Evolutionary conservation across 2,329 filamentous ascomycete species (phyloP).

Genomic region (Hirsutella rhossiliensis): DNA sequence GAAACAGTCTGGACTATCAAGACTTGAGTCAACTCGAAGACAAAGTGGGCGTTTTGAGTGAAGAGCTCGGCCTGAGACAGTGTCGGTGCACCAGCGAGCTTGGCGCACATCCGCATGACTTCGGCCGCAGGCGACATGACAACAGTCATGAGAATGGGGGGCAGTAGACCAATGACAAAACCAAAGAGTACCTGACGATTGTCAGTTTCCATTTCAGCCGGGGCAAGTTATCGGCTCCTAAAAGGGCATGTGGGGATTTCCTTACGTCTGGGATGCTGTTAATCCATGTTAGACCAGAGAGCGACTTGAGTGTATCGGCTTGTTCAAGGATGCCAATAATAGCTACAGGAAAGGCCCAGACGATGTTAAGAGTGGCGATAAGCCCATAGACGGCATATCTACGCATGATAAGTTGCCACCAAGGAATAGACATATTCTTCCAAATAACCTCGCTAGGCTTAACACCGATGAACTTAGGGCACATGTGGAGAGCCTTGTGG

Average conservation of each 20-base stretch:
- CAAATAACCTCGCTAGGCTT: slow-evolving; percentile 76
- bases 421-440: slow-evolving; percentile 56
- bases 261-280: slow-evolving; percentile 47
- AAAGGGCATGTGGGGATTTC: too few relatives aligned
- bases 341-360: slow-evolving; percentile 70
- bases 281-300: slow-evolving; percentile 66
- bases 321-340: slow-evolving; percentile 80
- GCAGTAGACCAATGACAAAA: slow-evolving; percentile 76
- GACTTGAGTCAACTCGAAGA: slow-evolving; percentile 84
- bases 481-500: slow-evolving; percentile 72
- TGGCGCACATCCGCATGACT: slow-evolving; percentile 56
- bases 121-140: slow-evolving; percentile 73
- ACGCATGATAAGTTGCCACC: slow-evolving; percentile 67
- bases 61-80: slow-evolving; percentile 72
- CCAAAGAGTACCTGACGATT: slow-evolving; percentile 46
- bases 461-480: slow-evolving; percentile 72
- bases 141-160: slow-evolving; percentile 64
- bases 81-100: slow-evolving; percentile 67
- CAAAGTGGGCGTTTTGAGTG: slow-evolving; percentile 86
- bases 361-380: slow-evolving; percentile 64
- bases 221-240: background rate
- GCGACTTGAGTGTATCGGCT: slow-evolving; percentile 53
- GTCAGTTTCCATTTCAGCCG: background rate
- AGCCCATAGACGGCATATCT: slow-evolving; percentile 51
- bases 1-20: slow-evolving; percentile 82